A percentile compares a stretch with the other conserved stretches of the same genome.
These are phyloP conservation scores for Staphylotrichum tortipilum DNA, from an alignment of 495 filamentous ascomycete genomes.

Conservation along the genomic window DNA sequence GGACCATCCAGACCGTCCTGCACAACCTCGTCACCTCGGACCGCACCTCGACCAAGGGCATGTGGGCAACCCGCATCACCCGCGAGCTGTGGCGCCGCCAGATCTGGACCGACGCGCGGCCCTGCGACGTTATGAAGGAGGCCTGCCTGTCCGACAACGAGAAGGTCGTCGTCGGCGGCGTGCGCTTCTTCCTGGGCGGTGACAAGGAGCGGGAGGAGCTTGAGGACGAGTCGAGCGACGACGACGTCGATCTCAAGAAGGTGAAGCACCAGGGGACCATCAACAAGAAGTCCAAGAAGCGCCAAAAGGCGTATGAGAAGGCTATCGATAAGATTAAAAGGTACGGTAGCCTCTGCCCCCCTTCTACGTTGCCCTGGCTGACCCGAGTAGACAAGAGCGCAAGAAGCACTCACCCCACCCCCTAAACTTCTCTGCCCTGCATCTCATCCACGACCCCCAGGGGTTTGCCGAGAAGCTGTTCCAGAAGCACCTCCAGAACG, in stretches of 20 bases:
- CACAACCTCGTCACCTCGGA: slow-evolving; percentile 86
- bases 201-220: slow-evolving; percentile 90
- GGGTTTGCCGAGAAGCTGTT: slow-evolving; percentile 89
- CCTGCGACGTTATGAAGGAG: slow-evolving; percentile 93
- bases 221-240: slow-evolving; percentile 81
- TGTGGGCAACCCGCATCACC: slow-evolving; percentile 64
- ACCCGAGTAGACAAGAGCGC: slow-evolving; percentile 57
- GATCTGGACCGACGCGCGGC: slow-evolving; percentile 51
- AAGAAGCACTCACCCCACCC: slow-evolving; percentile 81
- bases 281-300: slow-evolving; percentile 94
- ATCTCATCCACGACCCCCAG: slow-evolving; percentile 91
- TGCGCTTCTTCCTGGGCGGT: slow-evolving; percentile 90
- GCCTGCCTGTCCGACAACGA: slow-evolving; percentile 73
- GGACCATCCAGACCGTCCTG: slow-evolving; percentile 82
- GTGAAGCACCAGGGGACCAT: slow-evolving; percentile 77
- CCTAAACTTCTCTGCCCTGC: slow-evolving; percentile 92
- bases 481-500: slow-evolving; percentile 78
- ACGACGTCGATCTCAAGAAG: slow-evolving; percentile 67
- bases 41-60: slow-evolving; percentile 67
- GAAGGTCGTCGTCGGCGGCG: slow-evolving; percentile 79
- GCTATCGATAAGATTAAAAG: slow-evolving; percentile 62
- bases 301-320: slow-evolving; percentile 65
- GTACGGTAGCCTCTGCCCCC: slow-evolving; percentile 1
- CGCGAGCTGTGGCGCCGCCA: slow-evolving; percentile 36
- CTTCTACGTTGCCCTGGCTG: neutral